These are phyloP conservation scores for Boletus calvinii DNA, from an alignment of 1,284 basidiomycete genomes.

Conservation along the genomic window DNA sequence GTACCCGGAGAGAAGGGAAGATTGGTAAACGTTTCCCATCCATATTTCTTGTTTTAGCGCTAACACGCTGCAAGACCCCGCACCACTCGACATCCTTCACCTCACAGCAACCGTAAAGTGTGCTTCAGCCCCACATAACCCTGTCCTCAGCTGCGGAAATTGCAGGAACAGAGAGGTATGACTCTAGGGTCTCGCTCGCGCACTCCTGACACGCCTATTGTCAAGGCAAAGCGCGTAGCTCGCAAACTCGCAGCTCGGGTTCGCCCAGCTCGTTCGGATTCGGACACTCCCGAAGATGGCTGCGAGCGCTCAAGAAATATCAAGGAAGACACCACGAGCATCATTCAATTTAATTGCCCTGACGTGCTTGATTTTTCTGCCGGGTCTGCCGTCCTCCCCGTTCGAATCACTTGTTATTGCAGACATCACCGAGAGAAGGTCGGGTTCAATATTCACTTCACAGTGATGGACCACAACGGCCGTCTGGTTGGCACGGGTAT, in stretches of 20 bases:
- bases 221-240: conserved; percentile 81
- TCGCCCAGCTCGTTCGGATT: conserved; percentile 72
- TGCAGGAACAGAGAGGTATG: conserved; percentile 83
- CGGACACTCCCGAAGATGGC: conserved; percentile 62
- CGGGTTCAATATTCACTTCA: conserved; percentile 93
- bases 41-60: conserved; percentile 12
- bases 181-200: conserved; percentile 6
- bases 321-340: conserved; percentile 76
- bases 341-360: conserved; percentile 95
- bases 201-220: conserved; percentile 8
- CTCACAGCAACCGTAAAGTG: conserved; percentile 69
- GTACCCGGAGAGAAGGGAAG: conserved; percentile 83
- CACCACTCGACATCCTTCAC: conserved; percentile 68
- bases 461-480: conserved; percentile 80
- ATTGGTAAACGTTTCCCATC: conserved; percentile 51
- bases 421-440: conserved; percentile 97
- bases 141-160: conserved; percentile 79
- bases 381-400: conserved; percentile 86
- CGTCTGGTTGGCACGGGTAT: conserved; percentile 81
- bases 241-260: conserved; percentile 81
- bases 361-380: conserved; percentile 88
- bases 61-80: conserved; percentile 55
- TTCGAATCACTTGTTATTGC: conserved; percentile 98
- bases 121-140: conserved; percentile 74
- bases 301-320: conserved; percentile 42